Conservation (phyloP, 306 rosid genomes). For the Prosopis cineraria region DNA sequence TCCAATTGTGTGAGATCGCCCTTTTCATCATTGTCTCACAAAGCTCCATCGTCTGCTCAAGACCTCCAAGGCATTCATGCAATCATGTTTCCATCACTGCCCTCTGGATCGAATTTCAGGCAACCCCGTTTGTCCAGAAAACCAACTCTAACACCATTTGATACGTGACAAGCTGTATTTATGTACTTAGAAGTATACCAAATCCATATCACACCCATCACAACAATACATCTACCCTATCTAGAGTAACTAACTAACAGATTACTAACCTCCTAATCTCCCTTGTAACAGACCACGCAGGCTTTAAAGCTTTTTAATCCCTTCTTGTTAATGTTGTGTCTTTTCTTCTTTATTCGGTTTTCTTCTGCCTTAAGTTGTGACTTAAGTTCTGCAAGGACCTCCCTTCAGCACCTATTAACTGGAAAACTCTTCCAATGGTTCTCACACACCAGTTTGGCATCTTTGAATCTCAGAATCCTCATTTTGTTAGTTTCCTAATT, state of each 20-base stretch:
- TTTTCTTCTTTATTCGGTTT: neutral
- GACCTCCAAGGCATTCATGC: neutral
- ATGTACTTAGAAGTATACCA: too few species aligned
- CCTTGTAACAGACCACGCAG: neutral
- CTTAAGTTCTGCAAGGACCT: neutral
- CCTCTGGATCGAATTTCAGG: neutral
- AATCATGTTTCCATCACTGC: neutral
- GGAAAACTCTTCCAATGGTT: neutral
- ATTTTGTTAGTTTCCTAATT: neutral
- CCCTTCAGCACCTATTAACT: neutral
- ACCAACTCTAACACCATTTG: too few species aligned
- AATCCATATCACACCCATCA: neutral
- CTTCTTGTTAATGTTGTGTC: neutral
- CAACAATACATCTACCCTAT: too few species aligned
- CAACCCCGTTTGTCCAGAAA: neutral
- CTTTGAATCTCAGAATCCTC: neutral
- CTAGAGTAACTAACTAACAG: neutral
- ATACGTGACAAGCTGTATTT: too few species aligned
- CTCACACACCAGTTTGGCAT: neutral
- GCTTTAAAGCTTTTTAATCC: neutral
- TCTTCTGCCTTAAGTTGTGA: neutral
- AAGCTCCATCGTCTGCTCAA: neutral
- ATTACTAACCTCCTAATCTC: neutral
- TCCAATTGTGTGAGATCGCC: neutral
- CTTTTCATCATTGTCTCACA: neutral